Percentiles rank a stretch among this genome's conserved stretches.
phyloP scores from a whole-genome alignment of 768 basidiomycete genomes.

The Tricholoma bakamatsutake region DNA sequence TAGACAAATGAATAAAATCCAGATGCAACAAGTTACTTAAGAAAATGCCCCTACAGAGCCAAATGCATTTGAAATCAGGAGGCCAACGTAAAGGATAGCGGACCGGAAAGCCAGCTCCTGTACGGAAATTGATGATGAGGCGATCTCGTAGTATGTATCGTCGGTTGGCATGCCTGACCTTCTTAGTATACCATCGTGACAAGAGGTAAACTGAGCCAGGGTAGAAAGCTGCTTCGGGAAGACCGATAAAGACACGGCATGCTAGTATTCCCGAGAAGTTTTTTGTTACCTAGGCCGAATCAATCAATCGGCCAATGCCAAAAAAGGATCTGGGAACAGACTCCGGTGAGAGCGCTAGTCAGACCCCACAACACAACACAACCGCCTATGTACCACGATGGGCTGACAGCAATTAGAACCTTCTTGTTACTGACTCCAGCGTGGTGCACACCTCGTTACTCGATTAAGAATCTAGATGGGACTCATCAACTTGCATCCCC shows the following conservation, averaged over 20 bases:
- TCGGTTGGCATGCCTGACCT: slow-evolving; percentile 27
- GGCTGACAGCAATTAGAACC: slow-evolving; percentile 28
- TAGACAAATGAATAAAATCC: slow-evolving; percentile 15
- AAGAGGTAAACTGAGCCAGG: slow-evolving; percentile 47
- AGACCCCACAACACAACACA: slow-evolving; percentile 62
- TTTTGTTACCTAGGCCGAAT: slow-evolving; percentile 37
- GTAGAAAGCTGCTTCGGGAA: slow-evolving; percentile 65
- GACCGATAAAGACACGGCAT: slow-evolving; percentile 55
- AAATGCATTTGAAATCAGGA: slow-evolving; percentile 63
- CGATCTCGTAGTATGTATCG: background rate
- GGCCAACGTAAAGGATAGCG: slow-evolving; percentile 53
- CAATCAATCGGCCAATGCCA: background rate
- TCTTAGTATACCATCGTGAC: slow-evolving; percentile 53
- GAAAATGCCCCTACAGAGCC: slow-evolving; percentile 41
- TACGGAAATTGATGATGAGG: slow-evolving; percentile 3
- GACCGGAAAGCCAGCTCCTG: slow-evolving; percentile 65
- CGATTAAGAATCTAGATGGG: slow-evolving; percentile 43
- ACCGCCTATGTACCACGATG: slow-evolving; percentile 53
- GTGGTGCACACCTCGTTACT: slow-evolving; percentile 37
- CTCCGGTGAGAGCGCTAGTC: slow-evolving; percentile 58
- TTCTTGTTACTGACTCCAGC: background rate
- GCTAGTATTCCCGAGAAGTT: slow-evolving; percentile 49
- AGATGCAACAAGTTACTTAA: background rate
- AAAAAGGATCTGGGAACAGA: slow-evolving; percentile 18
- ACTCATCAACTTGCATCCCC: background rate